phyloP scores from a whole-genome alignment of 2,329 filamentous ascomycete genomes.

The Sclerotinia borealis region DNA sequence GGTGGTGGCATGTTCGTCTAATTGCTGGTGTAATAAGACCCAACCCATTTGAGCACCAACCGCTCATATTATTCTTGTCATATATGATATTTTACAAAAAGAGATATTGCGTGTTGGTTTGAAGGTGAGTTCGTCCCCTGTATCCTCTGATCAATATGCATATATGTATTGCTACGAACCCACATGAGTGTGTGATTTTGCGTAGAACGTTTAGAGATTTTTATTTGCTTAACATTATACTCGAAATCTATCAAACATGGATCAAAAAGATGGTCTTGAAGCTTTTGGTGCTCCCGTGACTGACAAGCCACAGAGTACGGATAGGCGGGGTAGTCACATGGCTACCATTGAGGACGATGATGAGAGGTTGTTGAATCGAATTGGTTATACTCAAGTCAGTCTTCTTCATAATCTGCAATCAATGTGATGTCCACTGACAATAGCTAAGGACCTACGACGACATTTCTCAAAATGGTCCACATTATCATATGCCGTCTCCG shows the following conservation, averaged over 20 bases:
- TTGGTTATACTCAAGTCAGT: constrained; percentile 56
- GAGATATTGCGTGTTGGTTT: neutral
- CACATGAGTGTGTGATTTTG: constrained; percentile 5
- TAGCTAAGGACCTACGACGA: constrained; percentile 48
- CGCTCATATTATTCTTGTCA: neutral
- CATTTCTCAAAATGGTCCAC: constrained; percentile 64
- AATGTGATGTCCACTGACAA: neutral
- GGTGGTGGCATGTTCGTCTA: neutral
- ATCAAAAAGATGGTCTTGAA: neutral
- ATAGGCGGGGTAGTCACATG: constrained; percentile 32
- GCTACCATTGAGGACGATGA: constrained; percentile 52
- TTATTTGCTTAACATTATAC: neutral
- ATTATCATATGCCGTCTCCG: constrained; percentile 60
- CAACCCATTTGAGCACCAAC: neutral
- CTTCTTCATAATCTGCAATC: neutral
- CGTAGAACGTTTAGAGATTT: neutral
- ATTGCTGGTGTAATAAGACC: neutral
- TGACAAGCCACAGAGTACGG: neutral
- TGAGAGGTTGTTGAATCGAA: constrained; percentile 52
- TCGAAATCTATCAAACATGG: neutral
- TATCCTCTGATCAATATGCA: neutral
- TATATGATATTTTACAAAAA: neutral
- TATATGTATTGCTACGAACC: neutral
- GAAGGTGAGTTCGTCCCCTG: neutral
- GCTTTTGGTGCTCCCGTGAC: neutral